Percentiles rank a stretch among this genome's conserved stretches.
Conservation (phyloP, 371 early-diverging fungal genomes). For the Mortierella sp. region DNA sequence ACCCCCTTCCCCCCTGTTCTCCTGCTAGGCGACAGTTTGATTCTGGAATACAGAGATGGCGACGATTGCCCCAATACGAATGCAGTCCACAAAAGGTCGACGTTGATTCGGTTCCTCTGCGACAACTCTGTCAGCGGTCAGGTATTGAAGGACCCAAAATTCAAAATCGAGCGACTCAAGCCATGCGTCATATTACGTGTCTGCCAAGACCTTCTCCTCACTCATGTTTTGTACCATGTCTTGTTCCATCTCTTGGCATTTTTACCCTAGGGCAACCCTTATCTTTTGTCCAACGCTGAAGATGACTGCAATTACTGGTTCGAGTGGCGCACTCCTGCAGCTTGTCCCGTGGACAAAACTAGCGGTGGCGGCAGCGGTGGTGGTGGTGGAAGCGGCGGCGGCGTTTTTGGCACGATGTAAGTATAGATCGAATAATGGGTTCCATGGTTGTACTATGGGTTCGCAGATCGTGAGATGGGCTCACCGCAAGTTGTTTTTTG, state of each 20-base stretch:
- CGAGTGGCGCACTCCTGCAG: constrained; percentile 56
- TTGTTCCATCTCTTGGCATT: constrained; percentile 4
- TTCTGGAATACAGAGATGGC: constrained; percentile 42
- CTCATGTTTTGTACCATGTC: too few relatives aligned
- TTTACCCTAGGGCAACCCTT: constrained; percentile 39
- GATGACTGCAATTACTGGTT: constrained; percentile 49
- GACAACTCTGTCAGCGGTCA: constrained; percentile 40
- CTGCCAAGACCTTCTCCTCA: background rate
- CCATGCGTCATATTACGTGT: too few relatives aligned
- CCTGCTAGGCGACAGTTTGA: constrained; percentile 34
- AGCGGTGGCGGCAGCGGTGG: constrained; percentile 56
- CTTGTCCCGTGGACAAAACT: constrained; percentile 39
- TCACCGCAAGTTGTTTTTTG: too few relatives aligned
- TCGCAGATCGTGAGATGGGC: too few relatives aligned
- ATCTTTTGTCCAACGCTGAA: constrained; percentile 26
- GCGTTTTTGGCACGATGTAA: constrained; percentile 69
- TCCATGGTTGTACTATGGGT: too few relatives aligned
- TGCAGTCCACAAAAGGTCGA: constrained; percentile 35
- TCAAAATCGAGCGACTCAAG: too few relatives aligned
- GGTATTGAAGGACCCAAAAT: constrained; percentile 12
- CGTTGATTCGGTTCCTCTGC: constrained; percentile 37
- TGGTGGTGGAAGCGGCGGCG: constrained; percentile 57
- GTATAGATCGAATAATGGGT: constrained; percentile 7
- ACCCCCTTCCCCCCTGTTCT: background rate
- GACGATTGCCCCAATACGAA: constrained; percentile 36